Percentiles rank a stretch among this genome's conserved stretches.
Conservation (phyloP, 2,329 filamentous ascomycete genomes). For the Teratosphaeria nubilosa region DNA sequence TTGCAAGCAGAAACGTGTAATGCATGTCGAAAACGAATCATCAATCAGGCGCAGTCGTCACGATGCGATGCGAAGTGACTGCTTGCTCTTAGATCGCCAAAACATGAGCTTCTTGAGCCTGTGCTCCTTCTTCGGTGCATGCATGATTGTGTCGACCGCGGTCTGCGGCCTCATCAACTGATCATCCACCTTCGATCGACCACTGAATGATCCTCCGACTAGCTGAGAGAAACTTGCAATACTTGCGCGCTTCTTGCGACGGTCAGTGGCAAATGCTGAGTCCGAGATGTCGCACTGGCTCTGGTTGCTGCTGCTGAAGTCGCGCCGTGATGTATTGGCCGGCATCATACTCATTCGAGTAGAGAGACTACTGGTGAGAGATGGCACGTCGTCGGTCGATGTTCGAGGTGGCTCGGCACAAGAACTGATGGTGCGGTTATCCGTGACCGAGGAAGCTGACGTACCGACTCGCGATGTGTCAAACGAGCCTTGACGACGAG, state of each 20-base stretch:
- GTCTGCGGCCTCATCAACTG: conserved; percentile 36
- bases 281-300: conserved; percentile 31
- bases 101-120: conserved; percentile 68
- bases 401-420: conserved; percentile 59
- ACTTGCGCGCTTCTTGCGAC: conserved; percentile 63
- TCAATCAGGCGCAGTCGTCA: neutral
- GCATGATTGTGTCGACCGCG: conserved; percentile 19
- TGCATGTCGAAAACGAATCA: neutral
- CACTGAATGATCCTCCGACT: conserved; percentile 62
- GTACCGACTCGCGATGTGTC: conserved; percentile 66
- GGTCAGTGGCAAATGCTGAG: conserved; percentile 28
- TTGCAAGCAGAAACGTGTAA: neutral
- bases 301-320: conserved; percentile 25
- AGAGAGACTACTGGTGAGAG: conserved; percentile 64
- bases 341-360: conserved; percentile 64
- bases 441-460: conserved; percentile 61
- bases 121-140: conserved; percentile 54
- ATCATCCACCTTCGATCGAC: conserved; percentile 61
- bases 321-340: conserved; percentile 23
- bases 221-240: conserved; percentile 67
- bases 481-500: conserved; percentile 53
- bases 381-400: conserved; percentile 65
- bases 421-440: conserved; percentile 62
- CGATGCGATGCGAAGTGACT: conserved; percentile 1
- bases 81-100: conserved; percentile 52